A percentile compares a stretch with the other conserved stretches of the same genome.
Evolutionary conservation across 805 yeast species (phyloP).

Genomic region (Candida silvicultrix): DNA sequence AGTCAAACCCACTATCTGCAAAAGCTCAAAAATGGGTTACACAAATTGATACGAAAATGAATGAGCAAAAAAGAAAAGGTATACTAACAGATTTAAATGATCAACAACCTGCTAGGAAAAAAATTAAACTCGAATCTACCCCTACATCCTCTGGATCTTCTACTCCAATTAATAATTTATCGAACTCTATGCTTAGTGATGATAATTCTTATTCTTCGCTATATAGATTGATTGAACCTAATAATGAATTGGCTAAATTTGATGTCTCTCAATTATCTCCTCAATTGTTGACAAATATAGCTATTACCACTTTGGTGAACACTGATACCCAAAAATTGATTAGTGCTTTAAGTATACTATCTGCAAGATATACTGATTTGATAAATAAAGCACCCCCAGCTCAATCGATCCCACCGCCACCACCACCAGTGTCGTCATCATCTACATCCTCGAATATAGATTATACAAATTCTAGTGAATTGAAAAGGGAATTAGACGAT

Average conservation of each 20-base stretch:
- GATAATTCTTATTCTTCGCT: constrained; percentile 51
- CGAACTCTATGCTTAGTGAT: constrained; percentile 26
- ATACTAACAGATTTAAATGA: constrained; percentile 18
- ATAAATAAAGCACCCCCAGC: constrained; percentile 19
- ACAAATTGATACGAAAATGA: constrained; percentile 17
- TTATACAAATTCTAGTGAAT: too few relatives aligned
- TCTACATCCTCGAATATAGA: not conserved
- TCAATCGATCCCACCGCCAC: constrained; percentile 1
- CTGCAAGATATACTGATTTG: constrained; percentile 54
- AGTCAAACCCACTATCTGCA: constrained; percentile 11
- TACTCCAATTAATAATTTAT: constrained; percentile 17
- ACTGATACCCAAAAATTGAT: constrained; percentile 47
- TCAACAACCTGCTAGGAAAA: constrained; percentile 22
- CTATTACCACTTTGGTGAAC: constrained; percentile 55
- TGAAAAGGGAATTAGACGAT: constrained; percentile 24
- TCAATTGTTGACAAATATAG: constrained; percentile 57
- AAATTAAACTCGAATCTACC: constrained; percentile 15
- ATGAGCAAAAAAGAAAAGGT: constrained; percentile 22
- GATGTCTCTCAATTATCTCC: constrained; percentile 67
- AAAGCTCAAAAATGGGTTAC: constrained; percentile 15
- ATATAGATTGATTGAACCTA: constrained; percentile 58
- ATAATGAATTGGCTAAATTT: constrained; percentile 56
- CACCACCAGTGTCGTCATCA: not conserved
- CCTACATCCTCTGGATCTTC: not conserved
- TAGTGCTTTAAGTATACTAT: constrained; percentile 63